Evolutionary conservation across 2,329 filamentous ascomycete species (phyloP), one percentile per base, ranked within the genome.

Genomic region (Juglanconis oblonga): DNA sequence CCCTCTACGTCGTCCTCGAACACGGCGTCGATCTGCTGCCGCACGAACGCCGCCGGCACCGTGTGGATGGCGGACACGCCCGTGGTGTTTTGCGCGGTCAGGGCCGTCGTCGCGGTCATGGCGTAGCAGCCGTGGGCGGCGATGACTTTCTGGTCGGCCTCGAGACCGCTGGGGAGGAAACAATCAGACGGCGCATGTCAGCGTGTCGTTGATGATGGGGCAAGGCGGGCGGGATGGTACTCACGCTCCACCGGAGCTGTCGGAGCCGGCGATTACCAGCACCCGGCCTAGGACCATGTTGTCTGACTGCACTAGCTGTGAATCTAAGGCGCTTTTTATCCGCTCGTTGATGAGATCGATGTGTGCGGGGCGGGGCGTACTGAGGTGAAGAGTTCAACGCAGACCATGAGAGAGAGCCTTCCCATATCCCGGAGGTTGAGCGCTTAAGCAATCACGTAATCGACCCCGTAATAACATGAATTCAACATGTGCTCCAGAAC

Each of bases 111-210:
- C 29, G 93, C 92, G 54, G 94, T 97, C 87, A 97, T 96, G 62
- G 92, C 92, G 80, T 98, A 98, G 77, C 91, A 95, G 62, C 89
- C 88, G 83, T 98, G 92, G 17, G 91, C 91, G 49, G 92, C 90
- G 62, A 97, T 89, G 63, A 96, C 92, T 73, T 97, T 96, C 71
- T 98, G 93, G 72, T 98, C 94, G 44, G 94, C 95, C 74, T 99
- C 94, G 38, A 99, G 85, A 55, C 94, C 95, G 58, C 93, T 97
- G 69, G 40, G 55, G 35, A 42, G 50, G 14, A n/a, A 29, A 40
- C 54, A 59, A 24, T 24, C 24, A 24, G 24, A 24, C 24, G 24
- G 38, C 5, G 33, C n/a, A 3, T 5, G 7, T n/a, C 11, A 57
- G 54, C 60, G 53, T 60, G 57, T 40, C 17, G 45, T 24, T 31